phyloP scores from a whole-genome alignment of 768 basidiomycete species.

The Rossbeevera mucosa region DNA sequence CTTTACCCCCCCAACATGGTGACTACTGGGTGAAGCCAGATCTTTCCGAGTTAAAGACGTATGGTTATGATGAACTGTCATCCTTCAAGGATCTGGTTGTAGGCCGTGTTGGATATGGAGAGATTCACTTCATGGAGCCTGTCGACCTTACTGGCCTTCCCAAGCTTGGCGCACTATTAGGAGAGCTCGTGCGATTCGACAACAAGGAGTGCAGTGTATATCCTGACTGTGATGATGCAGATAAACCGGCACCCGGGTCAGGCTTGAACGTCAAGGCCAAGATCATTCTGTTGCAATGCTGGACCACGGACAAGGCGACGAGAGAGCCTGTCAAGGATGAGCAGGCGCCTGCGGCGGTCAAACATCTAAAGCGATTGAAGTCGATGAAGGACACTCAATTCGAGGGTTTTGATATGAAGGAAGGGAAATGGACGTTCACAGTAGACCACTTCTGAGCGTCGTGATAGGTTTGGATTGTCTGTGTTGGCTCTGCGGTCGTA shows the following conservation, averaged over 20 bases:
- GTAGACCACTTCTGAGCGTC: constrained; percentile 84
- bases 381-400: constrained; percentile 84
- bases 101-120: constrained; percentile 88
- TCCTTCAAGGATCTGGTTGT: constrained; percentile 75
- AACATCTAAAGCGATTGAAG: constrained; percentile 77
- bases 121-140: constrained; percentile 75
- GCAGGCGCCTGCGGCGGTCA: constrained; percentile 60
- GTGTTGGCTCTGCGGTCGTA: neutral
- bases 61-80: constrained; percentile 68
- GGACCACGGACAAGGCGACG: constrained; percentile 88
- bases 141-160: constrained; percentile 84
- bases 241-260: constrained; percentile 77
- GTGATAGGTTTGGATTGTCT: constrained; percentile 1
- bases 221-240: constrained; percentile 79
- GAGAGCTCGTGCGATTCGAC: constrained; percentile 83
- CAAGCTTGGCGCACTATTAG: constrained; percentile 76
- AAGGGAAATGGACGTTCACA: constrained; percentile 90
- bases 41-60: constrained; percentile 62
- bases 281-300: constrained; percentile 75
- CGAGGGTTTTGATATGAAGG: constrained; percentile 69
- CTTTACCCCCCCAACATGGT: constrained; percentile 62
- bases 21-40: constrained; percentile 91
- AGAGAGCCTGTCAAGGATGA: constrained; percentile 85
- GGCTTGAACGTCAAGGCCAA: constrained; percentile 88
- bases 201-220: constrained; percentile 93